phyloP scores from a whole-genome alignment of 2,329 filamentous ascomycete species.

The Botrytis sinoallii region DNA sequence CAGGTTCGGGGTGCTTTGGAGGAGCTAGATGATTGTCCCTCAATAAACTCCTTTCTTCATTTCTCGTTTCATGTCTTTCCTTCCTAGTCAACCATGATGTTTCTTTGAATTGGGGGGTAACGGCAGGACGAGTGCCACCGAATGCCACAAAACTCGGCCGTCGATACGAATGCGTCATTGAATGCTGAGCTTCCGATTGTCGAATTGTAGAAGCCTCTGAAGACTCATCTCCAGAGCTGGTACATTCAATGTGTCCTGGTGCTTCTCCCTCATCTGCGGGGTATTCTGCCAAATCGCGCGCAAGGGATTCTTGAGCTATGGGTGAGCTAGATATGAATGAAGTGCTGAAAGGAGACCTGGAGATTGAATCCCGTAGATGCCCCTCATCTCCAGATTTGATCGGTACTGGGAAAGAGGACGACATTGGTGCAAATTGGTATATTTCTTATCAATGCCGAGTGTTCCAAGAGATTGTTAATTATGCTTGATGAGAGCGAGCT shows the following conservation, averaged over 20 bases:
- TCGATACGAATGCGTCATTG: constrained; percentile 66
- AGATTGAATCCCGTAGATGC: constrained; percentile 25
- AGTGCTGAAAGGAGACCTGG: constrained; percentile 39
- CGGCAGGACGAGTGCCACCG: constrained; percentile 65
- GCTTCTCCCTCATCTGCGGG: constrained; percentile 52
- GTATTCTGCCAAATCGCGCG: constrained; percentile 63
- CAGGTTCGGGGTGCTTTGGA: constrained; percentile 50
- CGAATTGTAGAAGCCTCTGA: constrained; percentile 38
- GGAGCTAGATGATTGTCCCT: constrained; percentile 64
- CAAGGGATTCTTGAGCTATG: constrained; percentile 62
- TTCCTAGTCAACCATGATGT: constrained; percentile 48
- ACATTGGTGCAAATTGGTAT: constrained; percentile 27
- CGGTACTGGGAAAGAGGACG: constrained; percentile 31
- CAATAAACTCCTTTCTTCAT: constrained; percentile 59
- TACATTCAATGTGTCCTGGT: constrained; percentile 41
- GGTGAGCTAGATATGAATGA: constrained; percentile 60
- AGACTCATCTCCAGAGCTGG: constrained; percentile 41
- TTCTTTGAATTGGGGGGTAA: constrained; percentile 56
- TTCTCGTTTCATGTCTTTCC: constrained; percentile 55
- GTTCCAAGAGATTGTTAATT: neutral
- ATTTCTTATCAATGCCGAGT: neutral
- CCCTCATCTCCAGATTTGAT: constrained; percentile 24
- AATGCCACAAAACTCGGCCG: constrained; percentile 74
- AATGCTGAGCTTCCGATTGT: constrained; percentile 40
- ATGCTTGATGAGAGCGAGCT: neutral